phyloP scores from a whole-genome alignment of 129 eudicot species.

The Flaveria ramosissima region DNA sequence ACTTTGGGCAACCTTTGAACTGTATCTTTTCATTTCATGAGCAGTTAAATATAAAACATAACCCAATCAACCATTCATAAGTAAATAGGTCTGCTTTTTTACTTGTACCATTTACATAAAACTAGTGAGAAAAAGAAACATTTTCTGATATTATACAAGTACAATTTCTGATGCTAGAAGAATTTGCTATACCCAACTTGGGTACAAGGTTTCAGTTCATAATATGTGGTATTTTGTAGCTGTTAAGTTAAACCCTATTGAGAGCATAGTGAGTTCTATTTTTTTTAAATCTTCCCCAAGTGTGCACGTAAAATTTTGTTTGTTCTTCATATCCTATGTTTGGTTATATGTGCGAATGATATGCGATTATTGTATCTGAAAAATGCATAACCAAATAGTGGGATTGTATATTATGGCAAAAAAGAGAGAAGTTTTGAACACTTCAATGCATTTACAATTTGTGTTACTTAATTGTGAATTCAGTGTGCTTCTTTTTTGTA shows the following conservation, averaged over 20 bases:
- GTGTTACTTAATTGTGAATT: slow-evolving; percentile 13
- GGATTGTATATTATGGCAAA: not conserved
- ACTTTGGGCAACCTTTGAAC: not conserved
- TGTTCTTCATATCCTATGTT: too few relatives aligned
- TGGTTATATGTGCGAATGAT: not conserved
- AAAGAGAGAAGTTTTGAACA: slow-evolving; percentile 3
- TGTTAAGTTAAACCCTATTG: too few relatives aligned
- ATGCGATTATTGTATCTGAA: not conserved
- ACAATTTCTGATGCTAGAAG: not conserved
- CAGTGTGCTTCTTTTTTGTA: slow-evolving; percentile 19
- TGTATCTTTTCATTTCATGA: not conserved
- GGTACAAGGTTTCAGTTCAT: too few relatives aligned
- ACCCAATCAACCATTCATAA: not conserved
- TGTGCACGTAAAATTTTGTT: too few relatives aligned
- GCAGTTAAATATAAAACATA: not conserved
- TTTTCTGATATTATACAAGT: not conserved
- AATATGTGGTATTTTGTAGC: too few relatives aligned
- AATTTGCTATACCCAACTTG: too few relatives aligned
- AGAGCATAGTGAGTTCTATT: too few relatives aligned
- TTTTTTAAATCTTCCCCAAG: too few relatives aligned
- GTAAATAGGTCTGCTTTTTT: not conserved
- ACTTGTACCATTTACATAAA: not conserved
- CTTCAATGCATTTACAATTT: slow-evolving; percentile 6
- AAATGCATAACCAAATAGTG: not conserved
- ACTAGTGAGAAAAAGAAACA: not conserved